Conservation (phyloP, 345 rosid species). For the Turnera subulata region DNA sequence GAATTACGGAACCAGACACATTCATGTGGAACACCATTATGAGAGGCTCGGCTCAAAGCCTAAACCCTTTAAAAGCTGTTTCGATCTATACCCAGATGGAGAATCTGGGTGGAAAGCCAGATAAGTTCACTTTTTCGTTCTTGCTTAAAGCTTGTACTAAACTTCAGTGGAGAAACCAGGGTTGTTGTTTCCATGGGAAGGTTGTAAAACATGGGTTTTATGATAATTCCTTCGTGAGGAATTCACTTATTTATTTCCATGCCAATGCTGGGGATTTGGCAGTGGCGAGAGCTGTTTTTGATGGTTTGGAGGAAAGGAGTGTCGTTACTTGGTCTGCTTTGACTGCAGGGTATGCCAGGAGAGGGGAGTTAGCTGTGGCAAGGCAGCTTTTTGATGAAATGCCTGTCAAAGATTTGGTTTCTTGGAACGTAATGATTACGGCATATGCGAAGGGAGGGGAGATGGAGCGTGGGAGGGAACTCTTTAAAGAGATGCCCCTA, state of each 20-base stretch:
- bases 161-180: conserved; percentile 47
- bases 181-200: conserved; percentile 61
- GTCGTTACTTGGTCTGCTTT: conserved; percentile 79
- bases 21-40: conserved; percentile 60
- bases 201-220: conserved; percentile 49
- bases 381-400: conserved; percentile 55
- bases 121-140: conserved; percentile 59
- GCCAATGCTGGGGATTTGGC: conserved; percentile 61
- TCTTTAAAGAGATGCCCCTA: conserved; percentile 46
- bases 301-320: conserved; percentile 41
- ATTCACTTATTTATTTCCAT: conserved; percentile 56
- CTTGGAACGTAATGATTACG: conserved; percentile 84
- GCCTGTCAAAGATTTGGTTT: conserved; percentile 63
- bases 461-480: conserved; percentile 51
- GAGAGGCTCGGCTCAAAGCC: conserved; percentile 57
- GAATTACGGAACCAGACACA: conserved; percentile 47
- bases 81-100: conserved; percentile 49
- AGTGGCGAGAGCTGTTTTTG: conserved; percentile 48
- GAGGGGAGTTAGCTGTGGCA: conserved; percentile 53
- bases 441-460: conserved; percentile 52
- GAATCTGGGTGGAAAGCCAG: conserved; percentile 36
- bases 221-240: conserved; percentile 49
- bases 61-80: conserved; percentile 34
- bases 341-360: conserved; percentile 67
- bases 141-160: conserved; percentile 62